Conservation (phyloP, 106 monocot species). For the Iris macrosiphon region DNA sequence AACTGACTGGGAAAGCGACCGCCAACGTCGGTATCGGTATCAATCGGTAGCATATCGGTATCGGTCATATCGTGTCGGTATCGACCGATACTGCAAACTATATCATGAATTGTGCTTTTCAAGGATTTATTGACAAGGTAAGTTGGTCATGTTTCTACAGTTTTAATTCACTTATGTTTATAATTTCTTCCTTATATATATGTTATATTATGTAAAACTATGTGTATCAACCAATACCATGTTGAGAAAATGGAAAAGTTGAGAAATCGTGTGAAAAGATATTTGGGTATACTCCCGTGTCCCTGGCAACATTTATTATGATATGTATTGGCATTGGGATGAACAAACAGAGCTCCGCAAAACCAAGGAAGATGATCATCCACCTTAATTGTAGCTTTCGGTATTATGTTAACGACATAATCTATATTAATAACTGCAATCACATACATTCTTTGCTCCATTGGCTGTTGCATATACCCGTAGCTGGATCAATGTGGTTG, state of each 20-base stretch:
- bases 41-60: no score
- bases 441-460: no score
- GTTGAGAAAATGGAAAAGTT: constrained; percentile 64
- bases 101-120: constrained; percentile 62
- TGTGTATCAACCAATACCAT: no score
- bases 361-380: constrained; percentile 52
- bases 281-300: constrained; percentile 59
- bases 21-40: no score
- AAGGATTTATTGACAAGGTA: constrained; percentile 64
- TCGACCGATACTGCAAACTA: no score
- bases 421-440: no score
- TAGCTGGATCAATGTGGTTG: no score
- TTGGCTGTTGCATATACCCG: no score
- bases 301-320: constrained; percentile 87
- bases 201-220: not conserved
- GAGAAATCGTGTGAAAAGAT: constrained; percentile 77
- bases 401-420: no score
- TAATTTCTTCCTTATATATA: not conserved
- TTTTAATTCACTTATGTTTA: not conserved
- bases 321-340: constrained; percentile 89
- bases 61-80: no score
- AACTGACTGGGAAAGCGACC: no score
- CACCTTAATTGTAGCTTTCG: no score
- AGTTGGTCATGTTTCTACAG: constrained; percentile 4
- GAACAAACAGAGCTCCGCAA: constrained; percentile 71